phyloP scores from a whole-genome alignment of 2,329 filamentous ascomycete genomes.

The Fusarium sp. region DNA sequence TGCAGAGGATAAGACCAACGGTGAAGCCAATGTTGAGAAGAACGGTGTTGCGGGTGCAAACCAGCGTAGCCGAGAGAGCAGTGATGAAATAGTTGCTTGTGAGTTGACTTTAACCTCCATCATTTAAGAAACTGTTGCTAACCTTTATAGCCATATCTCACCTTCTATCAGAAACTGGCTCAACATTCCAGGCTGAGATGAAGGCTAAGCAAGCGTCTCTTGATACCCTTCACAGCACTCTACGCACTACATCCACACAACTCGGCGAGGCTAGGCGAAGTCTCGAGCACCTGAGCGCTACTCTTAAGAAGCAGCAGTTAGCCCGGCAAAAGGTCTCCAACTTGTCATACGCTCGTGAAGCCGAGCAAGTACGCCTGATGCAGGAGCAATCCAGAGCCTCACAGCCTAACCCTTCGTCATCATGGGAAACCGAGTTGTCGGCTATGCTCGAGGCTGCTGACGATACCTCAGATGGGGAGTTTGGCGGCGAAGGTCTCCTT shows the following conservation, averaged over 20 bases:
- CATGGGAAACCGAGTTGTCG: conserved; percentile 66
- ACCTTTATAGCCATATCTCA: conserved; percentile 75
- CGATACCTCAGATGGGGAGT: conserved; percentile 52
- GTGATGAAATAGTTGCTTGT: conserved; percentile 83
- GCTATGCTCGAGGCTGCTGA: conserved; percentile 59
- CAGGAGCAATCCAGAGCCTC: conserved; percentile 55
- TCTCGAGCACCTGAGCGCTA: conserved; percentile 76
- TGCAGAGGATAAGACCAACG: conserved; percentile 57
- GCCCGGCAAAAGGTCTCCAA: conserved; percentile 80
- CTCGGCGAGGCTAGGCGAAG: conserved; percentile 80
- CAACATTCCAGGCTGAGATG: conserved; percentile 82
- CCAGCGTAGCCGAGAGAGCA: conserved; percentile 75
- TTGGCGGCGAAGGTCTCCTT: conserved; percentile 57
- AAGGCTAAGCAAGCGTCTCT: conserved; percentile 85
- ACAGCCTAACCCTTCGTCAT: conserved; percentile 58
- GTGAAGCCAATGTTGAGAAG: conserved; percentile 57
- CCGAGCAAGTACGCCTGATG: conserved; percentile 68
- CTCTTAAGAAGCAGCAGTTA: conserved; percentile 72
- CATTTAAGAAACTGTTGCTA: not conserved
- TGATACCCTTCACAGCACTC: conserved; percentile 81
- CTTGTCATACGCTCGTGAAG: conserved; percentile 76
- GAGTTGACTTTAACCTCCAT: conserved; percentile 53
- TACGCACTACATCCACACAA: conserved; percentile 82
- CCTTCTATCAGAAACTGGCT: conserved; percentile 81
- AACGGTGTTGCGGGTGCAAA: conserved; percentile 57